Conservation (phyloP, 2,329 filamentous ascomycete genomes). For the Alternaria sp. region DNA sequence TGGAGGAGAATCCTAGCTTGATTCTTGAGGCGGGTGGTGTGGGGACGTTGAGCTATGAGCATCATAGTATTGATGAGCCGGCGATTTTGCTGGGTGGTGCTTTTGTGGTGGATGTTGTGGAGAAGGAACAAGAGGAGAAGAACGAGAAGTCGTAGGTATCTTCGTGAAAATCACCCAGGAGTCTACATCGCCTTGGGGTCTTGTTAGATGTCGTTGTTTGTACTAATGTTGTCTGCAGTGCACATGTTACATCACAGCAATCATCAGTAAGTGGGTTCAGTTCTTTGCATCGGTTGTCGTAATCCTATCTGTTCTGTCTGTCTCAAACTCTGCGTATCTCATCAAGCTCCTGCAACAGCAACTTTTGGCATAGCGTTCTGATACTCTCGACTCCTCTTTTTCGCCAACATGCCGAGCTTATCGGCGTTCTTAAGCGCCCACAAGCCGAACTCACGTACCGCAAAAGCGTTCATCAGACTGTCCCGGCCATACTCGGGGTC, state of each 20-base stretch:
- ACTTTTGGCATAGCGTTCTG: slow-evolving; percentile 14
- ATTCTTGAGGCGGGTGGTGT: slow-evolving; percentile 73
- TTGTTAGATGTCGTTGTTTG: background rate
- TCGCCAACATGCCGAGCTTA: slow-evolving; percentile 47
- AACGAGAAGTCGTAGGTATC: slow-evolving; percentile 5
- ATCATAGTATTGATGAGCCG: slow-evolving; percentile 57
- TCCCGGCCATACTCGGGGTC: slow-evolving; percentile 50
- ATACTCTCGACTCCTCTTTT: slow-evolving; percentile 34
- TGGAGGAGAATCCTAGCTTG: slow-evolving; percentile 78
- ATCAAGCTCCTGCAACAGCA: background rate
- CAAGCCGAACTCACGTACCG: slow-evolving; percentile 57
- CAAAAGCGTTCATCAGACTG: slow-evolving; percentile 58
- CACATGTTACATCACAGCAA: background rate
- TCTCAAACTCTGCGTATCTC: background rate
- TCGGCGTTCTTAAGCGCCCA: slow-evolving; percentile 53
- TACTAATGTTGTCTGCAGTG: background rate
- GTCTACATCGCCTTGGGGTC: background rate
- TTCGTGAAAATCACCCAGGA: background rate
- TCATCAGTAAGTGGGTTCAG: background rate
- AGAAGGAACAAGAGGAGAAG: slow-evolving; percentile 44
- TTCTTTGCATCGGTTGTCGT: background rate
- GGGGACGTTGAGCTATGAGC: slow-evolving; percentile 60
- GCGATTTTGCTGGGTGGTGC: slow-evolving; percentile 59
- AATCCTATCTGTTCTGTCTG: background rate
- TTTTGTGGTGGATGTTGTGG: slow-evolving; percentile 58